A percentile compares a stretch with the other conserved stretches of the same genome.
These are phyloP conservation scores for Penicillium cosmopolitanum DNA, from an alignment of 495 filamentous ascomycete genomes.

Conservation along the genomic window DNA sequence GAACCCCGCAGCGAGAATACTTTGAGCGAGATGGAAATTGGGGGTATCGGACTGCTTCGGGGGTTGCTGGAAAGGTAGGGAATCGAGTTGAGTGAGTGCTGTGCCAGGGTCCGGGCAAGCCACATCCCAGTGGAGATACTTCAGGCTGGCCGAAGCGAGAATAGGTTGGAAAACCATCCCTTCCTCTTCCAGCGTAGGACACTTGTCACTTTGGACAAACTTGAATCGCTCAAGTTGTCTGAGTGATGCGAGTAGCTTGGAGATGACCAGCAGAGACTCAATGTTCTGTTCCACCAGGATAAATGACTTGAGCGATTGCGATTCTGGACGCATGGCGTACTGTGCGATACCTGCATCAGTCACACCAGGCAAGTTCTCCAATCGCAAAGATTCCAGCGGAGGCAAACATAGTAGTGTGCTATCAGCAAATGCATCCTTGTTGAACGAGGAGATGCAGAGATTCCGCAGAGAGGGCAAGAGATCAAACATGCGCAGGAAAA, in stretches of 20 bases:
- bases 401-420: slow-evolving; percentile 70
- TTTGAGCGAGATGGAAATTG: slow-evolving; percentile 71
- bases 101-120: slow-evolving; percentile 51
- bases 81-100: slow-evolving; percentile 45
- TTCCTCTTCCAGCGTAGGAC: slow-evolving; percentile 61
- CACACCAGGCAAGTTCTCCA: slow-evolving; percentile 76
- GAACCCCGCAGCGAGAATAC: slow-evolving; percentile 71
- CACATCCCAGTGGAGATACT: slow-evolving; percentile 83
- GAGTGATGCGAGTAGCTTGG: slow-evolving; percentile 73
- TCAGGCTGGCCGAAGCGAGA: slow-evolving; percentile 67
- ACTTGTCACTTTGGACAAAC: slow-evolving; percentile 65
- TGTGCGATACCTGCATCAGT: slow-evolving; percentile 76
- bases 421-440: slow-evolving; percentile 73
- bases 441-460: slow-evolving; percentile 75
- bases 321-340: slow-evolving; percentile 64
- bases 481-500: slow-evolving; percentile 70
- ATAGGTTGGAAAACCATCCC: slow-evolving; percentile 68
- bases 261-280: slow-evolving; percentile 68
- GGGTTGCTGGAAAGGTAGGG: slow-evolving; percentile 41
- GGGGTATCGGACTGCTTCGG: slow-evolving; percentile 51
- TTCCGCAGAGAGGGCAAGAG: slow-evolving; percentile 70
- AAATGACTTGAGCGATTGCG: slow-evolving; percentile 59
- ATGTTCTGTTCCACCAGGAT: slow-evolving; percentile 69
- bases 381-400: slow-evolving; percentile 69
- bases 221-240: slow-evolving; percentile 65